Evolutionary conservation across 2,329 filamentous ascomycete species (phyloP), one percentile per base, ranked within the genome.

Genomic region (Botrytis sinoallii): DNA sequence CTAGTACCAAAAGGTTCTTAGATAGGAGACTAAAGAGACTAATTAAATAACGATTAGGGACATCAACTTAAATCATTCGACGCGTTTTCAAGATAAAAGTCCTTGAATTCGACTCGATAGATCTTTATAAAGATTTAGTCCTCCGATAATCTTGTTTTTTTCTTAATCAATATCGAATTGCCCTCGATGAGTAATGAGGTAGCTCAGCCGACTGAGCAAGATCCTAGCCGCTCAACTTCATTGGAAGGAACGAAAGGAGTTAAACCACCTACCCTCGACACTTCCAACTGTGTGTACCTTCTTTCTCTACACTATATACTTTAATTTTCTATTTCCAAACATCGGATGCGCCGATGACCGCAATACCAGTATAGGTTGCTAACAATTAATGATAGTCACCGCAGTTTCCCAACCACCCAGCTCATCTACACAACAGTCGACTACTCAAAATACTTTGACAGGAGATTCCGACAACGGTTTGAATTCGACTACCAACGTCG

Each of bases 171-270:
- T 75, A 73, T 66, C 70, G 73, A 72, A 78, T 80, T 77, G 79
- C 79, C 81, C 79, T 81, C 80, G 74, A 82, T 82, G 81, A 81
- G 80, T 81, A 81, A 81, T 81, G 80, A 81, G 77, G 77, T 79
- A 74, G 77, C 78, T 75, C 78, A 79, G 75, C 79, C 78, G 75
- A 81, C 79, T 75, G 81, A 81, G 80, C 79, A 79, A 77, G 76
- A 79, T 76, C 77, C 77, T 75, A 78, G 74, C 75, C 79, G 78
- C 74, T 79, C 80, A 74, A 75, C 76, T 73, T 77, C 80, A 55
- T 65, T 76, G 74, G 79, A 79, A 75, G 77, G 76, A 65, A 78
- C 77, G 61, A 81, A 80, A 73, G 77, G 75, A 70, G 74, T 71
- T 10, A 79, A 80, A 75, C 79, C 79, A 71, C 78, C 78, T 35